Base-by-base conservation (phyloP, 352 stramenopile species). In the Phytophthora constricta region DNA sequence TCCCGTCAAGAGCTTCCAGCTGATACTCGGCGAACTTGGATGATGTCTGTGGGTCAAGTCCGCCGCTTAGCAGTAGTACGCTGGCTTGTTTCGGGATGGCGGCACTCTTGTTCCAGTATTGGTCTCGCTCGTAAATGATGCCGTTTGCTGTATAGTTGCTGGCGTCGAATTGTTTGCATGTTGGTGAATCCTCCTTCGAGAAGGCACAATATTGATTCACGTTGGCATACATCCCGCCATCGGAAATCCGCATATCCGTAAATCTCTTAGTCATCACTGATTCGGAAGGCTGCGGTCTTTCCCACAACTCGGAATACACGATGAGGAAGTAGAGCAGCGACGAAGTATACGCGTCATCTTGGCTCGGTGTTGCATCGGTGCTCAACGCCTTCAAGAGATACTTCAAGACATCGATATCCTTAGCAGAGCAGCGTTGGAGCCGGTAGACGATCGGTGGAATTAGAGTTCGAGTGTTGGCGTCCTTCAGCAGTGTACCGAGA, bases 181-280 rank as follows among this genome's bases (percentile, higher is more conserved):
- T 46, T 8, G 54, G 7, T 28, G 67, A 76, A 1, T 62, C 45
- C 2, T 80, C 69, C 53, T 79, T 75, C 13, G 67, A 65, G 53
- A 79, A 84, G 22, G 68, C 65, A 34, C 80, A 89, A 64, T 86
- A 89, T 11, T 62, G 58, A 19, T 66, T 52, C 8, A 78, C 54
- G 2, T 45, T 37, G 14, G 14, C 26, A 17, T 64, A 61, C 8
- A 46, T 54, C 8, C 50, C 59, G 13, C 58, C 63, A 41, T 37
- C 68, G 20, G 26, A 48, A 9, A 72, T 62, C 8, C 17, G 54
- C 13, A 53, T 47, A 28, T 62, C 51, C 20, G 43, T 62, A 51
- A 71, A 80, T 0, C 58, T 37, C 16, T 45, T 22, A 0, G 37
- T 13, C 37, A 80, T 53, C 1, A 16, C 31, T 7, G 22, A 0